These are phyloP conservation scores for Hypocreales sp. DNA, from an alignment of 2,329 filamentous ascomycete genomes.

Conservation along the genomic window DNA sequence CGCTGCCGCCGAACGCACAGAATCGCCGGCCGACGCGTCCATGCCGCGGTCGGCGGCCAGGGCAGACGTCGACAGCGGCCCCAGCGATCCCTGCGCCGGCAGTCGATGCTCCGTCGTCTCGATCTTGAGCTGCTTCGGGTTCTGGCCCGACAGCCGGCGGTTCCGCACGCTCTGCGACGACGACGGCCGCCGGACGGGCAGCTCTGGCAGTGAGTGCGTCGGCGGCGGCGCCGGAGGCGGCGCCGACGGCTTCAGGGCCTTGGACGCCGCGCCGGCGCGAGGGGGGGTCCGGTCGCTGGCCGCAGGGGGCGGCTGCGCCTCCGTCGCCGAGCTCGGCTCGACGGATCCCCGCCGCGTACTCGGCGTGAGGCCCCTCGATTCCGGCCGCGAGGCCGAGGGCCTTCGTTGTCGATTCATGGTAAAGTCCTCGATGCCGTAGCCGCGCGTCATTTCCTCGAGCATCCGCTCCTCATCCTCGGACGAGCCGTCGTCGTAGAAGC, in stretches of 20 bases:
- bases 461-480: constrained; percentile 62
- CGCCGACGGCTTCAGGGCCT: constrained; percentile 12
- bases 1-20: not conserved
- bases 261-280: constrained; percentile 6
- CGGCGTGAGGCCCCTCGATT: constrained; percentile 62
- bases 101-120: constrained; percentile 43
- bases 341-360: constrained; percentile 71
- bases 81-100: no score
- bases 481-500: constrained; percentile 48
- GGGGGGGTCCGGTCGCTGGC: constrained; percentile 43
- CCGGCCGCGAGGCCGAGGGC: constrained; percentile 27
- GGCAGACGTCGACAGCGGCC: not conserved
- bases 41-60: constrained; percentile 1
- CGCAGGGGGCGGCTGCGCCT: constrained; percentile 45
- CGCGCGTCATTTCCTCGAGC: constrained; percentile 76
- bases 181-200: constrained; percentile 18
- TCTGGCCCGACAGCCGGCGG: constrained; percentile 66
- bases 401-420: constrained; percentile 41
- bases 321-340: constrained; percentile 18
- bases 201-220: constrained; percentile 27
- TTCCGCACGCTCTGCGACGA: constrained; percentile 46
- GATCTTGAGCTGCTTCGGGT: constrained; percentile 73
- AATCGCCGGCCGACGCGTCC: constrained; percentile 3
- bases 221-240: constrained; percentile 39
- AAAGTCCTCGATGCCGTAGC: constrained; percentile 72